Evolutionary conservation across 306 rosid species (phyloP), one percentile per base, ranked within the genome.

Genomic region (Prunus kanzakura): DNA sequence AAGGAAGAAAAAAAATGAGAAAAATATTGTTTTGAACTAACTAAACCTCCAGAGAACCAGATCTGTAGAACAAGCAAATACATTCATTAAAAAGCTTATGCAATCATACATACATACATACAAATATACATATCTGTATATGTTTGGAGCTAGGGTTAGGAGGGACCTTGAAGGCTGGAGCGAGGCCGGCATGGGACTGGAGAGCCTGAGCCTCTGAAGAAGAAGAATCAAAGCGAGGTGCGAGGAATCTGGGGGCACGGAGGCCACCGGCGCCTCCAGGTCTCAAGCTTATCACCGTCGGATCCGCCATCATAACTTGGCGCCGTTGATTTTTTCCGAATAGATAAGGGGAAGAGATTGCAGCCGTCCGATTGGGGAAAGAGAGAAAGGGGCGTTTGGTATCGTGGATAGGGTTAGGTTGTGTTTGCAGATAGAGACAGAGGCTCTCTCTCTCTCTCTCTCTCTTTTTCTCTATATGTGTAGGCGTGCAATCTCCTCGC

Each of bases 211-310:
- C 67, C 30, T 73, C 82, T 1, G 82, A 79, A 68, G 84, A 80
- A 51, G 79, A 68, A 11, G 82, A 60, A 19, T 77, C 81, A 52
- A 84, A 78, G 71, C 88, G 83, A 71, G 82, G 18, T 2, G 47
- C 11, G 57, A 70, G 57, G 54, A 80, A 77, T 69, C 80, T 64
- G 50, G 77, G 29, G 19, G 76, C 65, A 32, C 85, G 85, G 4
- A 81, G 63, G 72, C 85, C 85, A 11, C 79, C 71, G 60, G 80
- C 80, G 68, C 88, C 88, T 4, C 85, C 88, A 3, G 85, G 88
- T 75, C 85, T 81, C 81, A 84, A 81, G 73, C 85, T 84, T 50
- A 84, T 80, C 71, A 57, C 61, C 78, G 84, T 73, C 64, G 79
- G 82, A 80, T 84, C 82, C 62, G 83, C 81, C 81, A 79, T 82